Conservation (phyloP, 2,329 filamentous ascomycete genomes). For the Ophiostoma pallidulum region DNA sequence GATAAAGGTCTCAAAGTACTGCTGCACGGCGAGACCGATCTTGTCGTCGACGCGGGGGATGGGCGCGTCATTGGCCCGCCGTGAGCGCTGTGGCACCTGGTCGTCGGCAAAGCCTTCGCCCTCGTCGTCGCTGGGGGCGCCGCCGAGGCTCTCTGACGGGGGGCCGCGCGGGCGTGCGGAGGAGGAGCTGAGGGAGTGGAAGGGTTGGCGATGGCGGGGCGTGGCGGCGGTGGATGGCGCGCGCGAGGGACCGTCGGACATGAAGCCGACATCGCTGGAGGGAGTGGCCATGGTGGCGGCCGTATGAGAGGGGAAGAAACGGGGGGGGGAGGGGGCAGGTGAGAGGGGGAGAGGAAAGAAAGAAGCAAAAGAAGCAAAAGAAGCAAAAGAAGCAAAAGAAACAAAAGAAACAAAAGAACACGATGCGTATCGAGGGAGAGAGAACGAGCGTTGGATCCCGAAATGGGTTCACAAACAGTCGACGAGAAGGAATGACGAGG, state of each 20-base stretch:
- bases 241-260: slow-evolving; percentile 45
- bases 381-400: neutral
- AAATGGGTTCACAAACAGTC: neutral
- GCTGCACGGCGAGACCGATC: slow-evolving; percentile 64
- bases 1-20: slow-evolving; percentile 71
- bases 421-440: neutral
- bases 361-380: neutral
- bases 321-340: neutral
- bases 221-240: slow-evolving; percentile 26
- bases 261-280: slow-evolving; percentile 46
- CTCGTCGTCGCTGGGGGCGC: slow-evolving; percentile 49
- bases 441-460: neutral
- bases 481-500: too few relatives aligned
- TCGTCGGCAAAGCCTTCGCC: slow-evolving; percentile 55
- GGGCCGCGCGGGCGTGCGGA: slow-evolving; percentile 45
- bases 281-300: slow-evolving; percentile 33
- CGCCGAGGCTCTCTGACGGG: slow-evolving; percentile 53
- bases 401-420: neutral
- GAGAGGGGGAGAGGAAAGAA: neutral
- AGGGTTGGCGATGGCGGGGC: slow-evolving; percentile 31
- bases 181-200: slow-evolving; percentile 39
- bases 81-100: slow-evolving; percentile 45
- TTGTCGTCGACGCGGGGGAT: slow-evolving; percentile 68
- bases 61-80: slow-evolving; percentile 37
- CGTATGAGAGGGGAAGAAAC: too few relatives aligned